Evolutionary conservation across 805 yeast species (phyloP).

Genomic region (Candida incommunis): DNA sequence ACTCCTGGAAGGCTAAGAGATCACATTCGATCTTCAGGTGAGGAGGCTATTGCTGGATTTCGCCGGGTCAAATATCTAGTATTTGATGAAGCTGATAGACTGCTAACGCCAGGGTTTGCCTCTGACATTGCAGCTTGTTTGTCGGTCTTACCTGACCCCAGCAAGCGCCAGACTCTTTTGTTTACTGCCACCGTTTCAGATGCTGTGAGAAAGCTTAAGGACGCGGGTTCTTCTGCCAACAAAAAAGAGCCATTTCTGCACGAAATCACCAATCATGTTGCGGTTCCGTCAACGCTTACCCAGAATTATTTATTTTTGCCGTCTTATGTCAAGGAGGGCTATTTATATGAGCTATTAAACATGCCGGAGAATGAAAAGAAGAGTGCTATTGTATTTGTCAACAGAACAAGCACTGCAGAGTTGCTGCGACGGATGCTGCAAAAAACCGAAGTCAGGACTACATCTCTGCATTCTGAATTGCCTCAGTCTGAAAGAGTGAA

Average conservation of each 20-base stretch:
- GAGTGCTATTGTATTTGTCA: conserved; percentile 79
- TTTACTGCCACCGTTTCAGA: conserved; percentile 96
- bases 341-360: conserved; percentile 53
- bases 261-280: conserved; percentile 67
- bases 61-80: conserved; percentile 70
- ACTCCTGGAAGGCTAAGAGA: conserved; percentile 96
- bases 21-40: conserved; percentile 77
- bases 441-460: conserved; percentile 60
- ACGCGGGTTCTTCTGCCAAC: conserved; percentile 40
- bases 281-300: conserved; percentile 60
- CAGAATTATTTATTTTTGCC: conserved; percentile 68
- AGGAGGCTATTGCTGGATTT: conserved; percentile 69
- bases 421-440: conserved; percentile 63
- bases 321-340: conserved; percentile 80
- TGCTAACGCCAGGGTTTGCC: conserved; percentile 73
- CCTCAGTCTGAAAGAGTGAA: conserved; percentile 85
- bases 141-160: conserved; percentile 53
- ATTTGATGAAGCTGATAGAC: conserved; percentile 90
- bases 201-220: conserved; percentile 68
- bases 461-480: conserved; percentile 90
- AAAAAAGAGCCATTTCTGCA: conserved; percentile 50
- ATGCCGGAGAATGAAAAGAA: conserved; percentile 47
- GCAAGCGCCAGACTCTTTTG: conserved; percentile 68
- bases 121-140: conserved; percentile 65
- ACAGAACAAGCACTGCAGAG: conserved; percentile 84